These are phyloP conservation scores for Phascolomyces articulosus DNA, from an alignment of 371 early-diverging fungal genomes.

Conservation along the genomic window DNA sequence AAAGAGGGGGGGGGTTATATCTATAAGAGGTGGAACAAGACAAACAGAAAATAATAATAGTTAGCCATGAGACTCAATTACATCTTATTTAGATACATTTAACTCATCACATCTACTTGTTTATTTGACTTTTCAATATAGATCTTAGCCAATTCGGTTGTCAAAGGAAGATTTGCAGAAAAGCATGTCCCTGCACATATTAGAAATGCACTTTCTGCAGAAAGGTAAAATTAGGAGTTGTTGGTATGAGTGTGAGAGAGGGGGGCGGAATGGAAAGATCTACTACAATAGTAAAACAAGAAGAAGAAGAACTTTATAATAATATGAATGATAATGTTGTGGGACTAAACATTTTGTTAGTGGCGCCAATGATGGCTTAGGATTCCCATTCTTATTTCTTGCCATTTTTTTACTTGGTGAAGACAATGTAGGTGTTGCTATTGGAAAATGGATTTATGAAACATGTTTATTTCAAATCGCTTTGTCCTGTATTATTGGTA, in stretches of 20 bases:
- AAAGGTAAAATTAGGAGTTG: conserved; percentile 56
- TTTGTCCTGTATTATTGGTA: conserved; percentile 79
- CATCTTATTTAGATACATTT: too few species aligned
- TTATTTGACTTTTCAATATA: conserved; percentile 17
- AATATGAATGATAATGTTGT: too few species aligned
- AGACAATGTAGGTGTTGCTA: conserved; percentile 59
- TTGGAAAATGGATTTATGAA: conserved; percentile 79
- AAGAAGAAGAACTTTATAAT: too few species aligned
- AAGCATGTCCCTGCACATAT: conserved; percentile 86
- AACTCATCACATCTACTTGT: too few species aligned
- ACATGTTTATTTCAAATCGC: conserved; percentile 81
- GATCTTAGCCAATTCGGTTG: conserved; percentile 92
- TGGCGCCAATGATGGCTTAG: conserved; percentile 86
- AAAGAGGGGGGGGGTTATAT: not conserved
- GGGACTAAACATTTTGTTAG: conserved; percentile 30
- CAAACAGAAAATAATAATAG: too few species aligned
- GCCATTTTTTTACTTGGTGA: conserved; percentile 73
- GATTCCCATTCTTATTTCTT: conserved; percentile 89
- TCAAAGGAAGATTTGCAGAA: conserved; percentile 96
- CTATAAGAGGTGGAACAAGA: too few species aligned
- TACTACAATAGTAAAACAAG: too few species aligned
- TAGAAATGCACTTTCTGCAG: conserved; percentile 89
- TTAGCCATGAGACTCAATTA: too few species aligned
- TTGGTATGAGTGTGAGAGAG: too few species aligned
- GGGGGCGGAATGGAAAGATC: too few species aligned